These are phyloP conservation scores for Hypholoma sublateritium DNA, from an alignment of 768 basidiomycete species.

Conservation along the genomic window DNA sequence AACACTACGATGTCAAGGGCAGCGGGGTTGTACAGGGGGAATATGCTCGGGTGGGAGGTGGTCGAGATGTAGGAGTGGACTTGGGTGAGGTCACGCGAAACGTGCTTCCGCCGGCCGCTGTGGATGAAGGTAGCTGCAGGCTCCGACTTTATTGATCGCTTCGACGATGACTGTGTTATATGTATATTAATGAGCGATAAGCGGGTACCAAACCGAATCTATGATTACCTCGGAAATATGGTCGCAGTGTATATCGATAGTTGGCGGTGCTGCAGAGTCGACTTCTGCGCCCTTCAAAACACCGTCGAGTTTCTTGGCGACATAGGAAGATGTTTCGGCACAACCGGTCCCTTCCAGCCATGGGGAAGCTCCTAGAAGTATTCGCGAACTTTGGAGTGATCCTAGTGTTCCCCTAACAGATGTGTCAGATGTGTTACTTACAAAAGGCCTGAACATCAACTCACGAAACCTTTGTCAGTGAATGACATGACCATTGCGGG, in stretches of 20 bases:
- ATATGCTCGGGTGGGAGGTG: slow-evolving; percentile 53
- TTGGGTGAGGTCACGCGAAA: slow-evolving; percentile 30
- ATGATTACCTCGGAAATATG: slow-evolving; percentile 44
- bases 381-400: slow-evolving; percentile 46
- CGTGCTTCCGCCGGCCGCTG: slow-evolving; percentile 44
- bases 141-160: slow-evolving; percentile 21
- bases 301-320: slow-evolving; percentile 46
- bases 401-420: slow-evolving; percentile 39
- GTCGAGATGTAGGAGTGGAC: slow-evolving; percentile 59
- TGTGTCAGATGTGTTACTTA: background rate
- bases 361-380: slow-evolving; percentile 41
- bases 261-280: slow-evolving; percentile 45
- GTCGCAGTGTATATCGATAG: slow-evolving; percentile 50
- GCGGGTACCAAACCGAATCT: background rate
- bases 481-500: slow-evolving; percentile 61
- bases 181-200: background rate
- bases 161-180: slow-evolving; percentile 11
- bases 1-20: slow-evolving; percentile 72
- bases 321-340: slow-evolving; percentile 47
- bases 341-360: slow-evolving; percentile 37
- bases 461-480: slow-evolving; percentile 41
- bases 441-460: slow-evolving; percentile 25
- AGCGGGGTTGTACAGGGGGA: slow-evolving; percentile 78
- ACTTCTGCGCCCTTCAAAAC: slow-evolving; percentile 50
- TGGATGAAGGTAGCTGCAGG: slow-evolving; percentile 48